These are phyloP conservation scores for Colletotrichum kahawae DNA, from an alignment of 2,329 filamentous ascomycete genomes.

Conservation along the genomic window DNA sequence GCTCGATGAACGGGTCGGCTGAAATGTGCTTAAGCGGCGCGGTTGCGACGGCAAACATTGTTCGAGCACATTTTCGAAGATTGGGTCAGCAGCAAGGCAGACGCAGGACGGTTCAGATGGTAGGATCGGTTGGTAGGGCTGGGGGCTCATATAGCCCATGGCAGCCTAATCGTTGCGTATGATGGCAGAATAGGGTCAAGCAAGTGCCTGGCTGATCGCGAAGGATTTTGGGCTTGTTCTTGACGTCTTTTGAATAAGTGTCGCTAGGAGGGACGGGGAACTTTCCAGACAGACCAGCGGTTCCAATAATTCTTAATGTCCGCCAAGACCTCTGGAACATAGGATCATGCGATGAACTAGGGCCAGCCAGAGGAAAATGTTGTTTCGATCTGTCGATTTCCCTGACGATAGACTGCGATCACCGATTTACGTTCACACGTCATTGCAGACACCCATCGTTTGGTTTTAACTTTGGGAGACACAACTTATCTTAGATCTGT, in stretches of 20 bases:
- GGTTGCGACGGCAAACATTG: neutral
- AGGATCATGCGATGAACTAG: constrained; percentile 6
- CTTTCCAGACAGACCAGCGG: neutral
- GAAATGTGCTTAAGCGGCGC: neutral
- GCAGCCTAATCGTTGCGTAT: neutral
- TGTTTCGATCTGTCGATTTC: neutral
- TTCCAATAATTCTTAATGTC: neutral
- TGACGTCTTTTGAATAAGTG: neutral
- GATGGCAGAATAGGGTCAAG: neutral
- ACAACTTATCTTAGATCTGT: constrained; percentile 1
- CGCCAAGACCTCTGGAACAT: neutral
- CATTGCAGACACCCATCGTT: neutral
- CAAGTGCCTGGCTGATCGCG: neutral
- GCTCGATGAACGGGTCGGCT: neutral
- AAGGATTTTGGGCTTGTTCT: neutral
- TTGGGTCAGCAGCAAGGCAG: neutral
- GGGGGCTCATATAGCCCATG: neutral
- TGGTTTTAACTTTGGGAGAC: neutral
- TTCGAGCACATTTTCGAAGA: neutral
- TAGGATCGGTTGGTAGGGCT: neutral
- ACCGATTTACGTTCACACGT: neutral
- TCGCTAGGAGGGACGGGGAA: neutral
- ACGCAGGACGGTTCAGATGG: neutral
- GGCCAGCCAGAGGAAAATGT: neutral
- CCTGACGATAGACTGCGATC: neutral